Percentiles rank a stretch among this genome's conserved stretches.
Evolutionary conservation across 2,329 filamentous ascomycete species (phyloP).

Genomic region (Huntiella decipiens): DNA sequence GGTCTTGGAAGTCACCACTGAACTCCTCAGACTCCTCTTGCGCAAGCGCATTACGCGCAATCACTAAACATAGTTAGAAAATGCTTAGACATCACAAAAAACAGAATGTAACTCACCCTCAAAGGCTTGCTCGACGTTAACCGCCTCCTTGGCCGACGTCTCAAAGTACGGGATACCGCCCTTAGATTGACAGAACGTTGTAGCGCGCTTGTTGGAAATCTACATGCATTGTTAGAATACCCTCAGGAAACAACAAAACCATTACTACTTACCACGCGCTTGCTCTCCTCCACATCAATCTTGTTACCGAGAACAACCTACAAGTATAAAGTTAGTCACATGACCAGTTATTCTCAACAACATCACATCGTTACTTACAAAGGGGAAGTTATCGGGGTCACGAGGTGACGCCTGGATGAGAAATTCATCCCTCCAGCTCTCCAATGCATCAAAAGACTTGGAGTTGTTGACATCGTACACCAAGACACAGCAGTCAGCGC

Average conservation of each 20-base stretch:
- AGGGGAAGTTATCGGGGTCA: constrained; percentile 93
- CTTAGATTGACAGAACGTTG: constrained; percentile 95
- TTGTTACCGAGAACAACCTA: constrained; percentile 95
- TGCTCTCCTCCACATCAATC: constrained; percentile 95
- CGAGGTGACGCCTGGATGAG: constrained; percentile 91
- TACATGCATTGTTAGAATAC: constrained; percentile 17
- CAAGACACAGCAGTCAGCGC: constrained; percentile 92
- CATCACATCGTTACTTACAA: constrained; percentile 39
- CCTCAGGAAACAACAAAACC: neutral
- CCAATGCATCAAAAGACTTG: constrained; percentile 95
- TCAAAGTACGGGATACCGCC: constrained; percentile 97
- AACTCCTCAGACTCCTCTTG: constrained; percentile 98
- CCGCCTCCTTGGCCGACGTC: constrained; percentile 95
- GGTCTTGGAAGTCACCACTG: constrained; percentile 90
- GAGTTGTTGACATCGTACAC: constrained; percentile 98
- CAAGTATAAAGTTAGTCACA: neutral
- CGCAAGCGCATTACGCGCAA: constrained; percentile 82
- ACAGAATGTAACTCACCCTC: constrained; percentile 32
- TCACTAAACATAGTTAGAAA: constrained; percentile 37
- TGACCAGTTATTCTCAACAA: neutral
- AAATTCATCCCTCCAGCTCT: constrained; percentile 97
- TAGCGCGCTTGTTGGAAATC: constrained; percentile 89
- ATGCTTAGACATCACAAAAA: neutral
- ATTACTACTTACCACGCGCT: constrained; percentile 50
- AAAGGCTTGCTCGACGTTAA: constrained; percentile 78